Evolutionary conservation across 108 stramenopile species (phyloP), one percentile per base, ranked within the genome.

Genomic region (Discostella stelligeroides): DNA sequence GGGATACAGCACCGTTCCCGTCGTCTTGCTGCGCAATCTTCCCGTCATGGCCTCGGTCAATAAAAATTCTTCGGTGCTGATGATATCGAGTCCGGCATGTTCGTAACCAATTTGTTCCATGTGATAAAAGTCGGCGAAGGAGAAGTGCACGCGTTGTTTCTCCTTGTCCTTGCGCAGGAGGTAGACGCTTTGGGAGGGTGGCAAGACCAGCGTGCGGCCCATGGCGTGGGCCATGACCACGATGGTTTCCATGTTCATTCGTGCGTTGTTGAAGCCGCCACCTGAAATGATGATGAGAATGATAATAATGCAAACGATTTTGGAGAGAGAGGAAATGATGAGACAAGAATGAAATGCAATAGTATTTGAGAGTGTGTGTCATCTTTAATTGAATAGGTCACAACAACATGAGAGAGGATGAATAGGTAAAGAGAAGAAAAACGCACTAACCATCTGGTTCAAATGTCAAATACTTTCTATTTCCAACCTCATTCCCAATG

Each of bases 221-320:
- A 91, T 98, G 18, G 92, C 92, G 73, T 87, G 82, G 0, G 97
- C 95, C 72, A 97, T 65, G 13, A 86, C 83, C 1, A 90, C 69
- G 5, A 92, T 89, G 9, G 94, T 94, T 86, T 98, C 97, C 84
- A 97, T 80, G 40, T 82, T 65, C 95, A 98, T 97, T 37, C 97
- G 94, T 45, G 96, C 90, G 83, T 98, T 98, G 83, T 98, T 98
- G 77, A 88, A 98, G 4, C 97, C 97, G 18, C 97, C 97, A 38
- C 85, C 82, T 78, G 13, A 86, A 84, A 78, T 79, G 81, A 29
- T 74, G 37, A 43, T 38, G 34, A 43, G 23, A 11, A 60, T 23
- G 39, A 39, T 17, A 13, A 20, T 3, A 39, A 39, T 25, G 13
- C n/a, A 2, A 39, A 34, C 2, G 2, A 40, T 2, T 4, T 37